Conservation (phyloP, 2,329 filamentous ascomycete genomes). For the Alternaria triticina region DNA sequence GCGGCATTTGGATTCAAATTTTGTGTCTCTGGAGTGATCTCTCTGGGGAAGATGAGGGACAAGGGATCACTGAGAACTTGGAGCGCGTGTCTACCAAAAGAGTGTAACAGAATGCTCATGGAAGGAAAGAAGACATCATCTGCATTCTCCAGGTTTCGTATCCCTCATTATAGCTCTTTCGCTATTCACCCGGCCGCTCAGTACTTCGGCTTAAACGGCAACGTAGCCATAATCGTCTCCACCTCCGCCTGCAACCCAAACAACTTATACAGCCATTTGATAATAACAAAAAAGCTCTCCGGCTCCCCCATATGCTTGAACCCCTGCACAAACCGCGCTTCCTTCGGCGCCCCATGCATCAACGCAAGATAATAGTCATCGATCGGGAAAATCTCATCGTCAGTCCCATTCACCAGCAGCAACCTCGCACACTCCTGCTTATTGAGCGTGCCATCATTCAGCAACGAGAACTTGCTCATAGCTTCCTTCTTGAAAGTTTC, state of each 20-base stretch:
- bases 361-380: constrained; percentile 65
- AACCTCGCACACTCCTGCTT: constrained; percentile 56
- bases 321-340: constrained; percentile 54
- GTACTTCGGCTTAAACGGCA: constrained; percentile 57
- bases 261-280: constrained; percentile 58
- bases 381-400: constrained; percentile 68
- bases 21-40: neutral
- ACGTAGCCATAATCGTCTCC: constrained; percentile 53
- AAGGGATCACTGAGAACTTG: neutral
- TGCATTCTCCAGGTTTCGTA: neutral
- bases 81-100: neutral
- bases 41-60: neutral
- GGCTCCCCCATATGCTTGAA: constrained; percentile 61
- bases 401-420: constrained; percentile 63
- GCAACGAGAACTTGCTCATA: constrained; percentile 58
- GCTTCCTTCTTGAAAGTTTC: constrained; percentile 57
- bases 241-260: constrained; percentile 54
- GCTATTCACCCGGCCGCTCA: constrained; percentile 14
- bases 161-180: neutral
- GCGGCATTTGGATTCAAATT: neutral
- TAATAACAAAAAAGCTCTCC: constrained; percentile 55
- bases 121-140: neutral
- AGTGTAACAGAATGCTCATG: neutral
- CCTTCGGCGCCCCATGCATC: constrained; percentile 60
- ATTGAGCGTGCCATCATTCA: constrained; percentile 63